Evolutionary conservation across 495 filamentous ascomycete species (phyloP).

Genomic region (Aspergillus cristatus): DNA sequence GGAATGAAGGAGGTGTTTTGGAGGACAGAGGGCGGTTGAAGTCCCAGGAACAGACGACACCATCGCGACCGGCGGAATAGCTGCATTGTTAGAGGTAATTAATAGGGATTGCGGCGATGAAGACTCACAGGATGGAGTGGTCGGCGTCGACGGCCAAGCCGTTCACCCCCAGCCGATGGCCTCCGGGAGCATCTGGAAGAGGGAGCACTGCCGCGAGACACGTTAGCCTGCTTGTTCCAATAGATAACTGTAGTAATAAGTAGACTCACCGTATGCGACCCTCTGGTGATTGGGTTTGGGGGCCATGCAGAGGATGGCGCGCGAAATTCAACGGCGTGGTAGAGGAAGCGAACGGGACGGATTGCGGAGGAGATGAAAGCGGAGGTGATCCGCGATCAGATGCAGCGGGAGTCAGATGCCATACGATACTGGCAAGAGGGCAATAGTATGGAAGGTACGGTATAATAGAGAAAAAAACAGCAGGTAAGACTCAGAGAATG

Average conservation of each 20-base stretch:
- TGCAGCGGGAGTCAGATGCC: background rate
- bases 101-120: constrained; percentile 2
- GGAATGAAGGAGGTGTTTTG: constrained; percentile 23
- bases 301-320: constrained; percentile 41
- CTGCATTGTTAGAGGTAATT: constrained; percentile 37
- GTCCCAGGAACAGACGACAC: constrained; percentile 93
- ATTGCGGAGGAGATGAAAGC: constrained; percentile 23
- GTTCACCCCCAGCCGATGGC: constrained; percentile 90
- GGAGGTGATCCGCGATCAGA: constrained; percentile 24
- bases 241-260: background rate
- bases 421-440: background rate
- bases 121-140: constrained; percentile 74
- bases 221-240: background rate
- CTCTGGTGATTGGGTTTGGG: constrained; percentile 41
- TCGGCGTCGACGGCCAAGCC: constrained; percentile 79
- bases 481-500: no score
- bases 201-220: constrained; percentile 74
- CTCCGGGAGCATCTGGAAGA: constrained; percentile 80
- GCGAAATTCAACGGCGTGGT: no score
- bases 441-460: no score
- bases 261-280: constrained; percentile 38
- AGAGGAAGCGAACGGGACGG: constrained; percentile 9
- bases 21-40: constrained; percentile 47
- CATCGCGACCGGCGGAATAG: constrained; percentile 93
- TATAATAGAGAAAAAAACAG: no score